phyloP scores from a whole-genome alignment of 495 filamentous ascomycete genomes.

The Talaromyces borbonicus region DNA sequence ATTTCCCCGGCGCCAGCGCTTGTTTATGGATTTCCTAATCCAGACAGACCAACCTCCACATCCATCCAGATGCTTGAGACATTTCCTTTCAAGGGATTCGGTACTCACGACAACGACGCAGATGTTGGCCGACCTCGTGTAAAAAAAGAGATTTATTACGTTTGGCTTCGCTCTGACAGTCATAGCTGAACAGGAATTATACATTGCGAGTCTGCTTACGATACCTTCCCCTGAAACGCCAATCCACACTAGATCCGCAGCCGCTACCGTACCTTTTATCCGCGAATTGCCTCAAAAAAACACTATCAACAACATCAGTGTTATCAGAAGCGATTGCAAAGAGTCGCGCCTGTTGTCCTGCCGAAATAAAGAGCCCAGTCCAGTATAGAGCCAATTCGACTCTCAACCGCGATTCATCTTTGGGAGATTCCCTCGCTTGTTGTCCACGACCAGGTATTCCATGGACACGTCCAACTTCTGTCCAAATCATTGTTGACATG shows the following conservation, averaged over 20 bases:
- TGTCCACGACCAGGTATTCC: neutral
- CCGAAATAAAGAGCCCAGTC: neutral
- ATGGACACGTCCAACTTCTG: neutral
- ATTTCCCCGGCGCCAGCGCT: neutral
- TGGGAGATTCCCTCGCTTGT: too few relatives aligned
- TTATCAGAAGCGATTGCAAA: too few relatives aligned
- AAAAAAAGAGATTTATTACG: too few relatives aligned
- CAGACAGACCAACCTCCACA: constrained; percentile 1
- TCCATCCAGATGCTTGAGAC: neutral
- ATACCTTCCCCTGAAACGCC: constrained; percentile 2
- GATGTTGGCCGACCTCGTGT: neutral
- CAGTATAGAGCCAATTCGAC: neutral
- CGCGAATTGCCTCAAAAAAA: neutral
- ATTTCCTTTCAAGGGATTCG: neutral
- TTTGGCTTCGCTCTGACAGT: too few relatives aligned
- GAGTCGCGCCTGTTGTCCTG: too few relatives aligned
- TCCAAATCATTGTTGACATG: constrained; percentile 29
- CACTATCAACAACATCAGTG: too few relatives aligned
- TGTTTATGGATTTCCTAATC: constrained; percentile 11
- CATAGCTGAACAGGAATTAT: too few relatives aligned
- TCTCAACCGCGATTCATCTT: neutral
- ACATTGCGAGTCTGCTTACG: neutral
- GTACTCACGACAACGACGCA: neutral
- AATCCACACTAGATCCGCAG: too few relatives aligned
- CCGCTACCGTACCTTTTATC: too few relatives aligned